Evolutionary conservation across 2,329 filamentous ascomycete species (phyloP).

Genomic region (Microcyclospora pomicola): DNA sequence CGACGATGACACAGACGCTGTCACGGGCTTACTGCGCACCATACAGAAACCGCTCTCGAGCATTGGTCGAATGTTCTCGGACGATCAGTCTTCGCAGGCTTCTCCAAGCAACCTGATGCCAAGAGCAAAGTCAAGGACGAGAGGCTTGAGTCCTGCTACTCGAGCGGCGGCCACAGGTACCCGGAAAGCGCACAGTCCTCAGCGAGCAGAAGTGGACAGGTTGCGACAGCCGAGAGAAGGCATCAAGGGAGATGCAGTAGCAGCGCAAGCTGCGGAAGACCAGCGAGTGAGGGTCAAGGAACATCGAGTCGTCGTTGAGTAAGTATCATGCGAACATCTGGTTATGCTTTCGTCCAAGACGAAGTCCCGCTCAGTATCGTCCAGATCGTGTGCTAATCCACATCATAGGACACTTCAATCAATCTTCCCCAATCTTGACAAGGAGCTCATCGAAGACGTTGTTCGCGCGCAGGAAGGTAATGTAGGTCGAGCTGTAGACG

Average conservation of each 20-base stretch:
- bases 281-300: conserved; percentile 69
- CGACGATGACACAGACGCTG: conserved; percentile 63
- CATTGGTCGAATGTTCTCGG: conserved; percentile 89
- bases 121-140: conserved; percentile 7
- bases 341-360: background rate
- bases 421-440: conserved; percentile 94
- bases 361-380: background rate
- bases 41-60: conserved; percentile 85
- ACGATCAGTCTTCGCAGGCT: conserved; percentile 31
- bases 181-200: too few species aligned
- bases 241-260: conserved; percentile 64
- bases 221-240: conserved; percentile 16
- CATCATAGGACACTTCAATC: conserved; percentile 55
- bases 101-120: conserved; percentile 16
- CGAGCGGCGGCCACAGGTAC: too few species aligned
- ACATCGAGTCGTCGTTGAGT: conserved; percentile 79
- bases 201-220: too few species aligned
- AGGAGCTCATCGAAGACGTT: conserved; percentile 90
- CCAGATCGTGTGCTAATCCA: background rate
- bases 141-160: conserved; percentile 33
- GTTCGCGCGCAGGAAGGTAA: conserved; percentile 86
- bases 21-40: conserved; percentile 70
- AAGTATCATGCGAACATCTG: conserved; percentile 3
- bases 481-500: conserved; percentile 35
- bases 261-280: conserved; percentile 78